Percentiles rank a stretch among this genome's conserved stretches.
Conservation (phyloP, 2,329 filamentous ascomycete species). For the Sordariomycetes sp. region DNA sequence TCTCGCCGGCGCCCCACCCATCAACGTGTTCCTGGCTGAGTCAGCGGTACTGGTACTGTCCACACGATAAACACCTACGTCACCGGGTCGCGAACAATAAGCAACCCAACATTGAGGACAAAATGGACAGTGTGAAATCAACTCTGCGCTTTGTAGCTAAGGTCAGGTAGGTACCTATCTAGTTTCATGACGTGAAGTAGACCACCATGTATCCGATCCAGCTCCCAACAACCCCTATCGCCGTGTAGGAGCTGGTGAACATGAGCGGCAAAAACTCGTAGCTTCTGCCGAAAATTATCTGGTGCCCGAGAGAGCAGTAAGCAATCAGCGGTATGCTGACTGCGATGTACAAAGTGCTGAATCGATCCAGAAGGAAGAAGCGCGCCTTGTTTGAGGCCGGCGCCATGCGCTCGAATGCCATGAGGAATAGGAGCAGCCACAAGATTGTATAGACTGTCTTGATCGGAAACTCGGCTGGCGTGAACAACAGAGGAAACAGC, state of each 20-base stretch:
- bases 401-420: slow-evolving; percentile 78
- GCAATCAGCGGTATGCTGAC: slow-evolving; percentile 81
- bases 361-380: slow-evolving; percentile 84
- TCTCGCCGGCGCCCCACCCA: slow-evolving; percentile 14
- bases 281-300: slow-evolving; percentile 69
- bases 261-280: slow-evolving; percentile 92
- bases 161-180: slow-evolving; percentile 2
- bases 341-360: slow-evolving; percentile 82
- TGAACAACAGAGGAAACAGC: slow-evolving; percentile 89
- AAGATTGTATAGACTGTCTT: slow-evolving; percentile 89
- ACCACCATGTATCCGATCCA: slow-evolving; percentile 93
- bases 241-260: slow-evolving; percentile 93
- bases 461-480: slow-evolving; percentile 82
- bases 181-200: slow-evolving; percentile 54
- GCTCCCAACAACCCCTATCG: slow-evolving; percentile 88
- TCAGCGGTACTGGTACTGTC: too few species aligned
- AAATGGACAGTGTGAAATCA: too few species aligned
- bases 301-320: slow-evolving; percentile 81
- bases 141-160: not conserved
- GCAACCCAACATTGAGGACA: too few species aligned
- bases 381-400: slow-evolving; percentile 72
- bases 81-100: too few species aligned
- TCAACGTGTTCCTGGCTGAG: slow-evolving; percentile 10
- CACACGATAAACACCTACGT: too few species aligned
- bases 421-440: slow-evolving; percentile 81